phyloP scores from a whole-genome alignment of 2,329 filamentous ascomycete genomes.

The Rutstroemia sp. region DNA sequence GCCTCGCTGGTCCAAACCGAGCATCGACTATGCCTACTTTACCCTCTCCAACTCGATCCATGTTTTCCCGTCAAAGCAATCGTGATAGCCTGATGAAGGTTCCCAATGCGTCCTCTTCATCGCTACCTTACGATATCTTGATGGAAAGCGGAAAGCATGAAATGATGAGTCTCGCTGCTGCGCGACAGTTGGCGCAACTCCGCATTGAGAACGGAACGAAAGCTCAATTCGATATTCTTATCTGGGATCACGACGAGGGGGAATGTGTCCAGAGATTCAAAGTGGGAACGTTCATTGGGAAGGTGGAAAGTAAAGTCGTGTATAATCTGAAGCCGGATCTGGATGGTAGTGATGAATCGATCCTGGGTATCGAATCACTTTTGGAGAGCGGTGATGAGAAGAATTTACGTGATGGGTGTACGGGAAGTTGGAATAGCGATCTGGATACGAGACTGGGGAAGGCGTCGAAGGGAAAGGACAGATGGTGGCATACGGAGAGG shows the following conservation, averaged over 20 bases:
- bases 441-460: constrained; percentile 11
- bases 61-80: constrained; percentile 3
- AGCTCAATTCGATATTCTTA: constrained; percentile 51
- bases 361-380: constrained; percentile 46
- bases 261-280: constrained; percentile 46
- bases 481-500: constrained; percentile 27
- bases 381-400: constrained; percentile 29
- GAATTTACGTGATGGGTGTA: constrained; percentile 21
- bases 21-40: constrained; percentile 16
- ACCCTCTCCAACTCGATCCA: constrained; percentile 13
- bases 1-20: constrained; percentile 18
- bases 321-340: constrained; percentile 52
- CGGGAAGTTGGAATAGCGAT: constrained; percentile 15
- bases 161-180: constrained; percentile 31
- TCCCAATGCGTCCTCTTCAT: not conserved
- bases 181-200: constrained; percentile 57
- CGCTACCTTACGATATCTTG: not conserved
- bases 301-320: constrained; percentile 47
- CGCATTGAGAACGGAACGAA: constrained; percentile 51
- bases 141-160: constrained; percentile 6
- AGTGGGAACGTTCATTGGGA: constrained; percentile 56
- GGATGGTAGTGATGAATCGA: constrained; percentile 45
- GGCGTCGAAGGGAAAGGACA: constrained; percentile 20
- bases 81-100: constrained; percentile 1
- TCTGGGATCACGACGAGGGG: constrained; percentile 38